Evolutionary conservation across 768 basidiomycete species (phyloP).

Genomic region (Leccinum pellstonianum): DNA sequence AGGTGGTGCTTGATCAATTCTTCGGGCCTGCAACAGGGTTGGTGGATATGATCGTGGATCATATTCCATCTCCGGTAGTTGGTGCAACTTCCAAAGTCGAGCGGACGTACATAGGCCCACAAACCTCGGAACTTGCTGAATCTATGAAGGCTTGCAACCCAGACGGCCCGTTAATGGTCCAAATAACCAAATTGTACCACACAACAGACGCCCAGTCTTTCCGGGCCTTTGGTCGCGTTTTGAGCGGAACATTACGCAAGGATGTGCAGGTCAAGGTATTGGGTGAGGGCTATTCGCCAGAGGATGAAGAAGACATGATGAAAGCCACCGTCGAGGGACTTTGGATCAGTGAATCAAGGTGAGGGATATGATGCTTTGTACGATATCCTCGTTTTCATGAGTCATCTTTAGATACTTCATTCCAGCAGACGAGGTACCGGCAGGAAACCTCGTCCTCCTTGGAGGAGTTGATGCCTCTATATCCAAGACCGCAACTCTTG

Average conservation of each 20-base stretch:
- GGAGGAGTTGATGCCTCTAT: conserved; percentile 94
- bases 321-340: conserved; percentile 79
- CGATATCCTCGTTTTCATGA: background rate
- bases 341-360: conserved; percentile 92
- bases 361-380: conserved; percentile 16
- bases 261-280: conserved; percentile 91
- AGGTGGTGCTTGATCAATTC: conserved; percentile 93
- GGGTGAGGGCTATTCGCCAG: conserved; percentile 97
- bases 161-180: conserved; percentile 88
- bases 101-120: conserved; percentile 84
- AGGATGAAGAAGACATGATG: conserved; percentile 99
- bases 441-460: conserved; percentile 91
- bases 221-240: conserved; percentile 90
- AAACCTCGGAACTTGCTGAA: conserved; percentile 72
- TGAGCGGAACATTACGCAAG: conserved; percentile 86
- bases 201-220: conserved; percentile 97
- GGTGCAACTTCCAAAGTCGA: conserved; percentile 68
- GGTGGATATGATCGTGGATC: conserved; percentile 87
- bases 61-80: conserved; percentile 79
- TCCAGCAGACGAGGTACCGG: conserved; percentile 81
- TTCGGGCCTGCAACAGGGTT: conserved; percentile 89
- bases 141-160: conserved; percentile 84
- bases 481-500: conserved; percentile 90
- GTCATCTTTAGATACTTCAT: conserved; percentile 71
- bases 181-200: conserved; percentile 92